phyloP scores from a whole-genome alignment of 169 alveolate species.

The Plasmodium yoelii region DNA sequence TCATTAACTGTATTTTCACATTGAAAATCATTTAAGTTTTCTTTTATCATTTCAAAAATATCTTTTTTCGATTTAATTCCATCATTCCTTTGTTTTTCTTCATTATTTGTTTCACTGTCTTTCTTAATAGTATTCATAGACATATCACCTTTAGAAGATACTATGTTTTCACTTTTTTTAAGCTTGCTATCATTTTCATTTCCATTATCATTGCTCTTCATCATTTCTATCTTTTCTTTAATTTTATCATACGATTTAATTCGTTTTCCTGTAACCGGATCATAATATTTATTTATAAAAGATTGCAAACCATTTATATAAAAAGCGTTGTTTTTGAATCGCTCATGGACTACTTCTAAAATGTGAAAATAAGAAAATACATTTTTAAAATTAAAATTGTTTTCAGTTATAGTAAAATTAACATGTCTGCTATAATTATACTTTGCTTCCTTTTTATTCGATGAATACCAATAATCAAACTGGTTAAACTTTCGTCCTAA shows the following conservation, averaged over 20 bases:
- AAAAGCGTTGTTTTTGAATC: slow-evolving; percentile 60
- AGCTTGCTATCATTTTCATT: background rate
- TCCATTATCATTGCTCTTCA: slow-evolving; percentile 16
- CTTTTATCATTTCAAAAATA: slow-evolving; percentile 45
- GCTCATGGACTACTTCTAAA: slow-evolving; percentile 72
- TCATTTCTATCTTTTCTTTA: slow-evolving; percentile 37
- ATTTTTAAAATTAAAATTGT: slow-evolving; percentile 67
- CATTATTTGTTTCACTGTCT: background rate
- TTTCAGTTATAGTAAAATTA: slow-evolving; percentile 65
- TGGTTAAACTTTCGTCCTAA: slow-evolving; percentile 62
- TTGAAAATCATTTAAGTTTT: slow-evolving; percentile 18
- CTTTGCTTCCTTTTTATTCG: slow-evolving; percentile 65
- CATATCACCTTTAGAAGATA: background rate
- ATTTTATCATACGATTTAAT: slow-evolving; percentile 59
- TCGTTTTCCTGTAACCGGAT: slow-evolving; percentile 64
- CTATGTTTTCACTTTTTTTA: background rate
- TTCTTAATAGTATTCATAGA: background rate
- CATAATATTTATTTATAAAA: slow-evolving; percentile 74
- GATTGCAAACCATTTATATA: slow-evolving; percentile 71
- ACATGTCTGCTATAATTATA: slow-evolving; percentile 75
- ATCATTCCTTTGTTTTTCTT: background rate
- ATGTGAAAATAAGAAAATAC: slow-evolving; percentile 75
- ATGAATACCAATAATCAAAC: slow-evolving; percentile 75
- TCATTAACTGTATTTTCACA: slow-evolving; percentile 49
- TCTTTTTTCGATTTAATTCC: slow-evolving; percentile 18